Evolutionary conservation across 768 basidiomycete species (phyloP).

Genomic region (Lentinula detonsa): DNA sequence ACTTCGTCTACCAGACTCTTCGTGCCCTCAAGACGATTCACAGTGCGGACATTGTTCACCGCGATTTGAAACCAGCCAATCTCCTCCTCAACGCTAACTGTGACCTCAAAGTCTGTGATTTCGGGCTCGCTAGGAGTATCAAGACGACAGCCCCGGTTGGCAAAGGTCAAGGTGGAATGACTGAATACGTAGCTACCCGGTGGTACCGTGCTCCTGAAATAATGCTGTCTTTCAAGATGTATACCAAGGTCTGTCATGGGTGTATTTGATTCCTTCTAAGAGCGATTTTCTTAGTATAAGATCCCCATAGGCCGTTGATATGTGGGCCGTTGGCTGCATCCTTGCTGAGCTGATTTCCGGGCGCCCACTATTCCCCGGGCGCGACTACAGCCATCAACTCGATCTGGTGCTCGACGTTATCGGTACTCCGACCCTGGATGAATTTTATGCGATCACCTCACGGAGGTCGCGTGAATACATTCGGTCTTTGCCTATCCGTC

Average conservation of each 20-base stretch:
- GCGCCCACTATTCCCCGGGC: conserved; percentile 83
- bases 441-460: conserved; percentile 87
- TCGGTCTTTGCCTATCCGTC: conserved; percentile 78
- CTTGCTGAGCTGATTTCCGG: conserved; percentile 79
- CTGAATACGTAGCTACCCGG: conserved; percentile 80
- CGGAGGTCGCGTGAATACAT: conserved; percentile 84
- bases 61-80: conserved; percentile 84
- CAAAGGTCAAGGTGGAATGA: conserved; percentile 68
- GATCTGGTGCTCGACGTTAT: conserved; percentile 86
- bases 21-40: conserved; percentile 87
- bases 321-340: conserved; percentile 74
- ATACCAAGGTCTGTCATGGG: conserved; percentile 50
- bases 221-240: conserved; percentile 92
- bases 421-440: conserved; percentile 81
- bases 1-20: conserved; percentile 80
- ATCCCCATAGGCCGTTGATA: conserved; percentile 51
- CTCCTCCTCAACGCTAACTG: conserved; percentile 85
- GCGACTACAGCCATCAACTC: conserved; percentile 84
- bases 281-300: neutral
- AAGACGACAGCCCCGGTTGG: conserved; percentile 40
- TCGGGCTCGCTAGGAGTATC: conserved; percentile 72
- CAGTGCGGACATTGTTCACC: conserved; percentile 75
- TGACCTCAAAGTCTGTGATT: conserved; percentile 86
- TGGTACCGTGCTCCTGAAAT: conserved; percentile 45
- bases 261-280: neutral